These are phyloP conservation scores for Dittrichia graveolens DNA, from an alignment of 129 eudicot species.

Conservation along the genomic window DNA sequence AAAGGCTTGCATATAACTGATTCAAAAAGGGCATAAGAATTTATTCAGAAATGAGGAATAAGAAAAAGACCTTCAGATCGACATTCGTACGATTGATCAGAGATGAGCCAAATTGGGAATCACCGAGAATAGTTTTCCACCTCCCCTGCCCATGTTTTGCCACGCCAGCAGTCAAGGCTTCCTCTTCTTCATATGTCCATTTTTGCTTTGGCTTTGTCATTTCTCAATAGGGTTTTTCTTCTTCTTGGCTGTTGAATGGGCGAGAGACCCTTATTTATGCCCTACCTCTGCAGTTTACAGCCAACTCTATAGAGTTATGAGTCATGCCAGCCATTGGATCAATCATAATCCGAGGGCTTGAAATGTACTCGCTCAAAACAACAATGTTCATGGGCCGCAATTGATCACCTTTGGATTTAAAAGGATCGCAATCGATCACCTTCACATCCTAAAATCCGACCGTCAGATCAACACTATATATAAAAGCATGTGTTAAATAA, in stretches of 20 bases:
- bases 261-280: neutral
- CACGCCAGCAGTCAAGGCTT: conserved; percentile 39
- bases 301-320: neutral
- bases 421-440: too few species aligned
- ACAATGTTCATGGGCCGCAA: conserved; percentile 1
- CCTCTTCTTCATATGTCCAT: conserved; percentile 46
- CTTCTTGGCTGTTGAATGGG: neutral
- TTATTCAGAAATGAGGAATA: neutral
- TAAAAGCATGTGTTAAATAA: neutral
- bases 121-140: conserved; percentile 39
- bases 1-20: conserved; percentile 5
- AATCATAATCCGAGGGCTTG: conserved; percentile 15
- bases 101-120: conserved; percentile 30
- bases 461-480: neutral
- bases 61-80: conserved; percentile 38
- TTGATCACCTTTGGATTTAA: neutral
- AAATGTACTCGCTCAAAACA: conserved; percentile 9
- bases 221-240: neutral
- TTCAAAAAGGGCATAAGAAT: neutral
- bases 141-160: conserved; percentile 35
- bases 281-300: neutral
- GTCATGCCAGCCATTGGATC: conserved; percentile 25
- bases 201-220: conserved; percentile 19
- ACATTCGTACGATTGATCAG: conserved; percentile 35
- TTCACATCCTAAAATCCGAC: neutral